Evolutionary conservation across 495 filamentous ascomycete species (phyloP).

Genomic region (Aspergillus ellipticus): DNA sequence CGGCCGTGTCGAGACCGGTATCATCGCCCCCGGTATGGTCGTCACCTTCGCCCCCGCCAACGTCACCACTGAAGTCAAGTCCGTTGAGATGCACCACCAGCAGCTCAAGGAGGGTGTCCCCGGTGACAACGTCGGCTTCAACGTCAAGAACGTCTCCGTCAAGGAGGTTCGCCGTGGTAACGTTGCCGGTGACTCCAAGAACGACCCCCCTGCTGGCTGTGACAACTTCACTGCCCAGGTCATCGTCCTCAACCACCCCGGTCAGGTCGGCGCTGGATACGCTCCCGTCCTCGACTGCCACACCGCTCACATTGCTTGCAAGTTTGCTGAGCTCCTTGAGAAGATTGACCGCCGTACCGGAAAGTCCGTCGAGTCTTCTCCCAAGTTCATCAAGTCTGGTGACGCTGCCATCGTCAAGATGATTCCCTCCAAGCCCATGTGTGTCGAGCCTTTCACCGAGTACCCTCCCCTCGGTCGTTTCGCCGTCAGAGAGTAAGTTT

Average conservation of each 20-base stretch:
- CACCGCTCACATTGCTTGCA: slow-evolving; percentile 99
- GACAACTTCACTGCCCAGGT: slow-evolving; percentile 99
- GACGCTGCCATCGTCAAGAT: slow-evolving; percentile 99
- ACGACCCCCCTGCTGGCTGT: slow-evolving; percentile 85
- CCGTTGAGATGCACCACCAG: slow-evolving; percentile 99
- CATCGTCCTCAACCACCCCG: slow-evolving; percentile 99
- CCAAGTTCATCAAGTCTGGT: slow-evolving; percentile 99
- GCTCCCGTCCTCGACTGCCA: slow-evolving; percentile 98
- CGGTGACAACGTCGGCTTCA: slow-evolving; percentile 99
- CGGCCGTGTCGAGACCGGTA: slow-evolving; percentile 99
- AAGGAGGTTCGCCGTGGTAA: slow-evolving; percentile 99
- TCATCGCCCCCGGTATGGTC: slow-evolving; percentile 97
- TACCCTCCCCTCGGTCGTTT: slow-evolving; percentile 99
- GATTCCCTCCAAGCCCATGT: slow-evolving; percentile 99
- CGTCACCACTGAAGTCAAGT: slow-evolving; percentile 99
- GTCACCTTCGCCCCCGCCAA: slow-evolving; percentile 82
- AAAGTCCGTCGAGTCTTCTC: slow-evolving; percentile 84
- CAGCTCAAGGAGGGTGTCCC: slow-evolving; percentile 94
- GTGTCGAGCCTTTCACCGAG: slow-evolving; percentile 99
- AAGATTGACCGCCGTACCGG: slow-evolving; percentile 99
- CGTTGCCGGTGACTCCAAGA: slow-evolving; percentile 99
- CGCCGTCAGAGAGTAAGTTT: slow-evolving; percentile 94
- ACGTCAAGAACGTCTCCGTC: slow-evolving; percentile 99
- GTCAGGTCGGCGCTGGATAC: slow-evolving; percentile 98
- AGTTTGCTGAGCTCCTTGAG: slow-evolving; percentile 96